Conservation (phyloP, 306 rosid species). For the Quercus berberidifolia region DNA sequence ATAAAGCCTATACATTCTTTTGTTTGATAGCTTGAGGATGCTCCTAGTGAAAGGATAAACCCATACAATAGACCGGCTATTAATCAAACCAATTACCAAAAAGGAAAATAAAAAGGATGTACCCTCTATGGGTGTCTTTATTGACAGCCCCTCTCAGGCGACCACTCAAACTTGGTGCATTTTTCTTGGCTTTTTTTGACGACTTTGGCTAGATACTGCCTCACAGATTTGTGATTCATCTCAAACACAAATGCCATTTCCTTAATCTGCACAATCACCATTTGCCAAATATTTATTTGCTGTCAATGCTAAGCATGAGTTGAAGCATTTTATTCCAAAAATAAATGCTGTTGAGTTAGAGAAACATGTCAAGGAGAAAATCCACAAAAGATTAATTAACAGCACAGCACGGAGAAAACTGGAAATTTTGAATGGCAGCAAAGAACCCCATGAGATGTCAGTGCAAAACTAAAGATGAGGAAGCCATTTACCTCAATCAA, state of each 20-base stretch:
- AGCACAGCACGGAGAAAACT: not conserved
- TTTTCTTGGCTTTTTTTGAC: constrained; percentile 14
- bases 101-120: not conserved
- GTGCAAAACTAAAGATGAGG: constrained; percentile 14
- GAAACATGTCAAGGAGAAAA: not conserved
- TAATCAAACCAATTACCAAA: not conserved
- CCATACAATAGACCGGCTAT: not conserved
- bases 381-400: not conserved
- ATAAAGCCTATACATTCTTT: not conserved
- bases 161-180: constrained; percentile 22
- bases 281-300: constrained; percentile 9
- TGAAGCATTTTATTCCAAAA: not conserved
- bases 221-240: constrained; percentile 42
- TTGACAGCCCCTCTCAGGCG: constrained; percentile 25
- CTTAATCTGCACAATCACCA: constrained; percentile 56
- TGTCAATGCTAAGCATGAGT: not conserved
- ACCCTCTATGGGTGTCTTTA: constrained; percentile 10
- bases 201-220: constrained; percentile 31
- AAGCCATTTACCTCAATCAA: constrained; percentile 65
- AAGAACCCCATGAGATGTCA: not conserved
- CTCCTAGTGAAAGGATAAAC: not conserved
- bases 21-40: not conserved
- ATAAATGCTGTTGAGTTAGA: not conserved
- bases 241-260: constrained; percentile 72
- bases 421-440: not conserved